phyloP scores from a whole-genome alignment of 148 eudicot species.

The Simmondsia chinensis region DNA sequence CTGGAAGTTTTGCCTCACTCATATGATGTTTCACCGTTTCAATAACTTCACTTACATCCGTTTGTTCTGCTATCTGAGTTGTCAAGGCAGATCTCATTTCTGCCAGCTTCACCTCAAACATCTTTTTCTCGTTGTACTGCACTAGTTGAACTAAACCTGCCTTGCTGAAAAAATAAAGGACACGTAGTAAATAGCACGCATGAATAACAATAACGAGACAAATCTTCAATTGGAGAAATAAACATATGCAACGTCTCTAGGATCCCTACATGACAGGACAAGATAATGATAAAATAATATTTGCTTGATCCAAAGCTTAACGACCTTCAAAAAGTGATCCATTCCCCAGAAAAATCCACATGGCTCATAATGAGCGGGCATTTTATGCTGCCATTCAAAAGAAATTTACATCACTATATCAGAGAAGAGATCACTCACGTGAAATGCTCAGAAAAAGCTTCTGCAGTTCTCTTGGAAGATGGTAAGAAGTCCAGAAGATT shows the following conservation, averaged over 20 bases:
- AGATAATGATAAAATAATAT: no score
- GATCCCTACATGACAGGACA: no score
- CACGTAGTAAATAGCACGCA: not conserved
- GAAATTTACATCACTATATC: no score
- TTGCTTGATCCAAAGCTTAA: no score
- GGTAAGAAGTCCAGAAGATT: conserved; percentile 88
- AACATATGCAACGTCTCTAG: not conserved
- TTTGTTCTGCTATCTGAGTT: conserved; percentile 82
- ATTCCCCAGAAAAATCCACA: no score
- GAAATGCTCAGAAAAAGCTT: conserved; percentile 91
- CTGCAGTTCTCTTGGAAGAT: conserved; percentile 68
- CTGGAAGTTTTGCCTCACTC: conserved; percentile 94
- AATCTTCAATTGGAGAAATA: not conserved
- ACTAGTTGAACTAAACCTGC: conserved; percentile 67
- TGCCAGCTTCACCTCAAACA: conserved; percentile 87
- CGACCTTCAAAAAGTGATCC: no score
- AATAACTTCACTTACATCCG: conserved; percentile 75
- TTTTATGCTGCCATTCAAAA: no score
- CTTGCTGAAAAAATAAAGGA: conserved; percentile 39
- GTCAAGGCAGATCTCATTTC: conserved; percentile 92
- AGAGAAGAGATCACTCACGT: conserved; percentile 42
- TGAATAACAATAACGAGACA: not conserved
- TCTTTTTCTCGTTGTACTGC: conserved; percentile 82
- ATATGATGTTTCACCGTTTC: conserved; percentile 82
- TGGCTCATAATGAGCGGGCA: no score